Conservation (phyloP, 441 rosid genomes). For the Capsella rubella region DNA sequence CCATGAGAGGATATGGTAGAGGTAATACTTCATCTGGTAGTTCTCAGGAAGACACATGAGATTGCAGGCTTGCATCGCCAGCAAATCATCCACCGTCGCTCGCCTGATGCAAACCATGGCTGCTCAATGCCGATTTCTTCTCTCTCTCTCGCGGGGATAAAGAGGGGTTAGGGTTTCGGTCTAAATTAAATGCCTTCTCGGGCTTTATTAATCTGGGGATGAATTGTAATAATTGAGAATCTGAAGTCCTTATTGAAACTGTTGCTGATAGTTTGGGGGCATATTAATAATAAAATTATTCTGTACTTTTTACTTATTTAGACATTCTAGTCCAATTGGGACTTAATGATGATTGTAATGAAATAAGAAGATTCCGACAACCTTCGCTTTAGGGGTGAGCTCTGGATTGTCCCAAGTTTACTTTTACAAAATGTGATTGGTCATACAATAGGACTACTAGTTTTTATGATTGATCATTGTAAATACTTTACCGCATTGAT, state of each 20-base stretch:
- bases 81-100: conserved; percentile 92
- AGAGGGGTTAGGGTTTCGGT: conserved; percentile 41
- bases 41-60: conserved; percentile 93
- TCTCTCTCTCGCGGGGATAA: conserved; percentile 24
- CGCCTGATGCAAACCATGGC: conserved; percentile 93
- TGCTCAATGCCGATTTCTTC: conserved; percentile 4
- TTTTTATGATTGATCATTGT: no score
- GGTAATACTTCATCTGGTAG: conserved; percentile 97
- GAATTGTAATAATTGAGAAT: background rate
- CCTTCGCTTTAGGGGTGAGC: background rate
- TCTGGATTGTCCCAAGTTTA: background rate
- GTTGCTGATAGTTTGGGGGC: conserved; percentile 13
- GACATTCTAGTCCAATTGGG: background rate
- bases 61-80: conserved; percentile 98
- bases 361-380: background rate
- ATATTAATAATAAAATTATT: background rate
- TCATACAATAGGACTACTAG: no score
- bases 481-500: no score
- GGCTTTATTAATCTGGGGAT: conserved; percentile 7
- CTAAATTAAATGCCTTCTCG: background rate
- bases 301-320: background rate
- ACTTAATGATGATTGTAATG: conserved; percentile 11
- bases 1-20: conserved; percentile 97
- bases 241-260: conserved; percentile 9
- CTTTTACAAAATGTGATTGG: background rate